Evolutionary conservation across 805 yeast genomes (phyloP).

Genomic region (Wickerhamiella lipophila): DNA sequence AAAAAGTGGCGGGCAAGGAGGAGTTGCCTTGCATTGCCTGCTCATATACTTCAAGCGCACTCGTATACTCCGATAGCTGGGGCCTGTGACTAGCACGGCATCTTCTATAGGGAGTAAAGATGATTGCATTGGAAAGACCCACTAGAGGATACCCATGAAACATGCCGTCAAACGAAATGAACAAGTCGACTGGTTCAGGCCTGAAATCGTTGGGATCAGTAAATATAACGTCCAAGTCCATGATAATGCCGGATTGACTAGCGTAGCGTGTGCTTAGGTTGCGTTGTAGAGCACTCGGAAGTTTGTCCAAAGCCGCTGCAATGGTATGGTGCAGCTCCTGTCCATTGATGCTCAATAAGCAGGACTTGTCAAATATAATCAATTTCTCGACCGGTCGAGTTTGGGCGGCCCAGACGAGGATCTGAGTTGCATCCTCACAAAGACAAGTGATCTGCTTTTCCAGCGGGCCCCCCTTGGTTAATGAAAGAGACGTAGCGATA

Average conservation of each 20-base stretch:
- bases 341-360: neutral
- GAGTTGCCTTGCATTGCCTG: neutral
- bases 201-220: neutral
- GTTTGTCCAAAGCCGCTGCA: neutral
- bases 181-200: slow-evolving; percentile 7
- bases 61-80: slow-evolving; percentile 7
- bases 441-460: neutral
- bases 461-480: neutral
- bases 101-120: slow-evolving; percentile 9
- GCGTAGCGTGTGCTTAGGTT: neutral
- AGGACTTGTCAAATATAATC: neutral
- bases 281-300: neutral
- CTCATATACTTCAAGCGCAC: slow-evolving; percentile 7
- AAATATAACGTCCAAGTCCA: slow-evolving; percentile 2
- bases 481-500: neutral
- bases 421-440: slow-evolving; percentile 1
- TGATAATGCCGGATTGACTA: neutral
- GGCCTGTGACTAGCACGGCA: neutral
- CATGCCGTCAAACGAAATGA: slow-evolving; percentile 10
- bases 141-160: slow-evolving; percentile 10
- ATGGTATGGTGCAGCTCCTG: slow-evolving; percentile 2
- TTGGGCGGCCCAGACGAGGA: slow-evolving; percentile 3
- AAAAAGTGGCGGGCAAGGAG: neutral
- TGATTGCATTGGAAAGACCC: neutral
- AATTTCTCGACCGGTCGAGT: neutral